These are phyloP conservation scores for Cordyceps cateniannulata DNA, from an alignment of 2,329 filamentous ascomycete species.

Conservation along the genomic window DNA sequence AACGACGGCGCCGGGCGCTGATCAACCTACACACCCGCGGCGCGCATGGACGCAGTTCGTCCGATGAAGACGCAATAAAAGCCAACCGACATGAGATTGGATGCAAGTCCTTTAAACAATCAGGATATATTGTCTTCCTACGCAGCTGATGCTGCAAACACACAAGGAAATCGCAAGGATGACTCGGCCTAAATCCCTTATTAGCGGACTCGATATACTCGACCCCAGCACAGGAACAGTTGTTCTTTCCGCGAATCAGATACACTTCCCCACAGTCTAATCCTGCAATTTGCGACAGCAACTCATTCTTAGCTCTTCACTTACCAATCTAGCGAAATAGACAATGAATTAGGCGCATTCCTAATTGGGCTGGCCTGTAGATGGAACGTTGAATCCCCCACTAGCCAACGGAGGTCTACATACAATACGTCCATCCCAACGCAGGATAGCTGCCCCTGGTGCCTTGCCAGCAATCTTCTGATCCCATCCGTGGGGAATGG, in stretches of 20 bases:
- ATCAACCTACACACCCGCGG: background rate
- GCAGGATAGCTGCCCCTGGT: background rate
- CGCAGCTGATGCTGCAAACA: too few relatives aligned
- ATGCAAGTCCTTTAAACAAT: background rate
- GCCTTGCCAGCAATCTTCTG: background rate
- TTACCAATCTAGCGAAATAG: background rate
- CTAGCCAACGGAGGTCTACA: background rate
- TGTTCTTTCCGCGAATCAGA: background rate
- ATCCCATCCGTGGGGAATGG: background rate
- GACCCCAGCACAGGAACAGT: background rate
- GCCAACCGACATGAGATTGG: too few relatives aligned
- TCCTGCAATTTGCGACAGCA: background rate
- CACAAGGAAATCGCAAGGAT: too few relatives aligned
- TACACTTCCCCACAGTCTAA: background rate
- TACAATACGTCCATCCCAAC: background rate
- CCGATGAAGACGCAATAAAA: too few relatives aligned
- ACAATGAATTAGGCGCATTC: background rate
- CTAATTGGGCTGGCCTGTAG: background rate
- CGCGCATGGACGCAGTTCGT: too few relatives aligned
- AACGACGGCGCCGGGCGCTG: background rate
- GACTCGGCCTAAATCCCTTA: too few relatives aligned
- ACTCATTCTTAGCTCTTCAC: background rate
- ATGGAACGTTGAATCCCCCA: constrained; percentile 6
- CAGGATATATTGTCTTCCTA: too few relatives aligned
- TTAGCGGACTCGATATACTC: background rate